Evolutionary conservation across 2,329 filamentous ascomycete genomes (phyloP).

Genomic region (Trichoderma harzianum): DNA sequence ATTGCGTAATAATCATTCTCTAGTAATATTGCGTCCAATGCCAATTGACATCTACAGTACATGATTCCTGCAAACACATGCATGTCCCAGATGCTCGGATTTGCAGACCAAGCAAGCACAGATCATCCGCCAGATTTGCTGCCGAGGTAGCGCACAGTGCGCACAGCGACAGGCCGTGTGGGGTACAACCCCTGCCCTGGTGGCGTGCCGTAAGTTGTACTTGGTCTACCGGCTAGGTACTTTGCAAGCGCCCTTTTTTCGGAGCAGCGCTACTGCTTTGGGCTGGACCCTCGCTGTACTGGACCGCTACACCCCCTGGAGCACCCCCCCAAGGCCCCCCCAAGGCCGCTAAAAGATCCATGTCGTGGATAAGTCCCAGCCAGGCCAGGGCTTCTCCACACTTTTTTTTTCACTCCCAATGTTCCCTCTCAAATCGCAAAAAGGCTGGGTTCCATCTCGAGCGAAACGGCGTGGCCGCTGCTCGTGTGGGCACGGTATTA

Average conservation of each 20-base stretch:
- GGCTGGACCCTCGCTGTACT: slow-evolving; percentile 11
- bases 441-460: slow-evolving; percentile 5
- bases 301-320: background rate
- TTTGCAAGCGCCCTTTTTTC: slow-evolving; percentile 6
- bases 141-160: slow-evolving; percentile 15
- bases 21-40: background rate
- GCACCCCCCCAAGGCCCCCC: background rate
- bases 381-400: slow-evolving; percentile 18
- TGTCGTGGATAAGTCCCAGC: background rate
- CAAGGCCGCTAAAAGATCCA: background rate
- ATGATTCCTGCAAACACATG: background rate
- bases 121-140: background rate
- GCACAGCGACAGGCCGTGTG: slow-evolving; percentile 1
- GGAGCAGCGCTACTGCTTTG: slow-evolving; percentile 17
- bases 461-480: slow-evolving; percentile 17
- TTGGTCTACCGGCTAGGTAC: background rate
- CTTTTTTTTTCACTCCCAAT: background rate
- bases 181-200: background rate
- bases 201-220: background rate
- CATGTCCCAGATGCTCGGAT: background rate
- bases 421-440: background rate
- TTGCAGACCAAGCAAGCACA: background rate
- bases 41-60: background rate
- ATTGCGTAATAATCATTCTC: background rate
- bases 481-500: background rate